Evolutionary conservation across 805 yeast species (phyloP), one percentile per base, ranked within the genome.

Genomic region (Nakazawaea ishiwadae): DNA sequence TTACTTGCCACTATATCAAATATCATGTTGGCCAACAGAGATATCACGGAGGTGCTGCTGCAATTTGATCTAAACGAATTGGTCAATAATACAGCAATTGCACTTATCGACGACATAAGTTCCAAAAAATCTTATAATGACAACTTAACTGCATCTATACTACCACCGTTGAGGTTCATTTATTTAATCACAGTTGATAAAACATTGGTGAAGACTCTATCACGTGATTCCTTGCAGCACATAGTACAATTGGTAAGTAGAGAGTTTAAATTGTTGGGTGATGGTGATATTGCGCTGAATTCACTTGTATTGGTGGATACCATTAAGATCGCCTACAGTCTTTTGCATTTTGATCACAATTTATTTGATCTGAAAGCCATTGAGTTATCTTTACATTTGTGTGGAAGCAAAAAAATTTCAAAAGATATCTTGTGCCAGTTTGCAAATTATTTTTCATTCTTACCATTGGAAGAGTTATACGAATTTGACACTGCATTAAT

Each of bases 381-480:
- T 9, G 36, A 21, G 4, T 16, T 19, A 14, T 17, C 19, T 14
- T 19, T 40, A n/a, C 4, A n/a, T 4, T 7, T 30, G 16, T 17
- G 23, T 16, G 15, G 23, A 11, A 15, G 8, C 8, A 18, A 27
- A 11, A 11, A 21, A 3, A 10, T 30, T 14, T 14, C 26, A 3
- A 17, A 18, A 16, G 21, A 17, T 9, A 27, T 40, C 24, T 14
- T 40, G 29, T 5, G 7, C 3, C 44, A 40, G 21, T 40, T 26
- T 18, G 39, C 44, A 2, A 40, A 40, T 18, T 40, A 35, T 27
- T 16, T 40, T 16, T 34, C 44, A 7, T 40, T 40, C 19, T 32
- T 34, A 16, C 43, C 43, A 10, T n/a, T 39, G 23, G 30, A 24
- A 5, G 19, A 14, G 4, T 20, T 39, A 11, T 4, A 28, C 4